Conservation (phyloP, 1,284 basidiomycete species). For the Apiotrichum montevideense region DNA sequence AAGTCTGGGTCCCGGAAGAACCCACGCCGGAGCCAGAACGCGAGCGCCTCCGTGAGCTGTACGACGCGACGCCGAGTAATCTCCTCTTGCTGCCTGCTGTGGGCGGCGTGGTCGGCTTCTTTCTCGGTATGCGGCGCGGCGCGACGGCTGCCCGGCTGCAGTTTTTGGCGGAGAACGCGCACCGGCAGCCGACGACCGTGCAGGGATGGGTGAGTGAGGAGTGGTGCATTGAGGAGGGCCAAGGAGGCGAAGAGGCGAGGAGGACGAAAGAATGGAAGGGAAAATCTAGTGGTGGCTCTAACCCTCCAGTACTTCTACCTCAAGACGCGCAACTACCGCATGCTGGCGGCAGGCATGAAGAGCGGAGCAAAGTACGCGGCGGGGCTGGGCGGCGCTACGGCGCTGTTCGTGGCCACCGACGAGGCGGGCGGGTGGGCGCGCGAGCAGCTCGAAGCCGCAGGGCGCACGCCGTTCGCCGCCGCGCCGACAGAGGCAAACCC, state of each 20-base stretch:
- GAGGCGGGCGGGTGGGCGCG: slow-evolving; percentile 34
- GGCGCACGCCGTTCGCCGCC: not conserved
- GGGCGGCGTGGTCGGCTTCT: slow-evolving; percentile 35
- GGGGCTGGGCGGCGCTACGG: slow-evolving; percentile 31
- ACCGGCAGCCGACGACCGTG: slow-evolving; percentile 42
- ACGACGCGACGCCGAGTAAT: slow-evolving; percentile 29
- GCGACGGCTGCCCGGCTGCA: slow-evolving; percentile 37
- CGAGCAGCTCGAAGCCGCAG: slow-evolving; percentile 19
- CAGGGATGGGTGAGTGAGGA: slow-evolving; percentile 42
- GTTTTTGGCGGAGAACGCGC: slow-evolving; percentile 47
- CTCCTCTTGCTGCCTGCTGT: slow-evolving; percentile 36
- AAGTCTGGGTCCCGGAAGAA: not conserved
- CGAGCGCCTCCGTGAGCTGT: not conserved
- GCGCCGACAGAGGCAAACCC: slow-evolving; percentile 3
- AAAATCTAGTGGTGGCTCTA: not conserved
- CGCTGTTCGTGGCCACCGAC: slow-evolving; percentile 33
- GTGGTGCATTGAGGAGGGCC: not conserved
- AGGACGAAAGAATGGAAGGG: not conserved
- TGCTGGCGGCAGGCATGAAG: slow-evolving; percentile 32
- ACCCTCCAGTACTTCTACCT: slow-evolving; percentile 44
- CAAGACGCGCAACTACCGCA: slow-evolving; percentile 46
- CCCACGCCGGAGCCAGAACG: not conserved
- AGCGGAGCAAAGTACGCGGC: slow-evolving; percentile 35
- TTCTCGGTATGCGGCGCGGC: slow-evolving; percentile 41
- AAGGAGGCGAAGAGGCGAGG: not conserved